A percentile compares a stretch with the other conserved stretches of the same genome.
Evolutionary conservation across 129 eudicot genomes (phyloP).

Genomic region (Escallonia herrerae): DNA sequence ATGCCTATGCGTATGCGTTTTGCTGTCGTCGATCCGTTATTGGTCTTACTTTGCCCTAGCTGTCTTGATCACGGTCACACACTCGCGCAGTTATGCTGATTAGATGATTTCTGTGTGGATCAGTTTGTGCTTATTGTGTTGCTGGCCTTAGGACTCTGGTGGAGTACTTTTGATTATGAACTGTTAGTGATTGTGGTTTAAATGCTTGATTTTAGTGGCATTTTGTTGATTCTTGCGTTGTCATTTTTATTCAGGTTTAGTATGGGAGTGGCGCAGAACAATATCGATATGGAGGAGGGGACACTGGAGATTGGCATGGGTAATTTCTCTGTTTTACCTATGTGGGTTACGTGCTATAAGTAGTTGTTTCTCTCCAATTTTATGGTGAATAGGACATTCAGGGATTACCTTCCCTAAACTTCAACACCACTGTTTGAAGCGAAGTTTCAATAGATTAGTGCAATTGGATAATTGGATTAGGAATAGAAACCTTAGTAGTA

Average conservation of each 20-base stretch:
- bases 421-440: too few relatives aligned
- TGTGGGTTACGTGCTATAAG: neutral
- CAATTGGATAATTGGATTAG: too few relatives aligned
- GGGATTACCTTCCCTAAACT: too few relatives aligned
- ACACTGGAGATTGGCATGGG: conserved; percentile 93
- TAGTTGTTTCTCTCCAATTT: too few relatives aligned
- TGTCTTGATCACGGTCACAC: too few relatives aligned
- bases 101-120: neutral
- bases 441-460: too few relatives aligned
- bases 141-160: neutral
- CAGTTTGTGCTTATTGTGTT: neutral
- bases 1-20: neutral
- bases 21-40: neutral
- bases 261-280: conserved; percentile 65
- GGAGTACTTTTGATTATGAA: neutral
- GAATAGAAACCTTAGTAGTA: too few relatives aligned
- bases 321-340: conserved; percentile 24
- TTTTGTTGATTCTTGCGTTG: neutral
- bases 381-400: too few relatives aligned
- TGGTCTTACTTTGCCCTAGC: neutral
- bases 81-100: neutral
- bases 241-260: conserved; percentile 17
- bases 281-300: conserved; percentile 67
- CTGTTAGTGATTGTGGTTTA: neutral
- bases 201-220: neutral